Evolutionary conservation across 2,329 filamentous ascomycete species (phyloP).

Genomic region (Aspergillus flavus): DNA sequence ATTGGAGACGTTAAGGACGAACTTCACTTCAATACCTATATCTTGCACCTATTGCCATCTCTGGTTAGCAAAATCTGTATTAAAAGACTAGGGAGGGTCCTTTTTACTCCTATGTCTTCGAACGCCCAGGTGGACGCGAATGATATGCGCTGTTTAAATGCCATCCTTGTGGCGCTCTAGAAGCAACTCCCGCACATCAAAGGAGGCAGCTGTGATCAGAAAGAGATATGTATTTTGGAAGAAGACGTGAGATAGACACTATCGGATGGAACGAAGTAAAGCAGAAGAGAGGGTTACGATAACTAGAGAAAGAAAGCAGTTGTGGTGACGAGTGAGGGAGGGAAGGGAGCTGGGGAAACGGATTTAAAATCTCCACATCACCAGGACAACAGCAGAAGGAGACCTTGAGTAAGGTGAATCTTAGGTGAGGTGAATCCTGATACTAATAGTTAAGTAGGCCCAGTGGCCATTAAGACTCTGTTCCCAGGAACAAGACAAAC

Average conservation of each 20-base stretch:
- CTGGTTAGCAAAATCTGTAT: constrained; percentile 7
- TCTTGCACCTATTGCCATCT: constrained; percentile 25
- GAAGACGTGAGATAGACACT: not conserved
- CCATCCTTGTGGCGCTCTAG: constrained; percentile 14
- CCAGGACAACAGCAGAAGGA: not conserved
- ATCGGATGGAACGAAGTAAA: not conserved
- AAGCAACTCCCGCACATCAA: not conserved
- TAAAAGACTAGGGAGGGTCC: not conserved
- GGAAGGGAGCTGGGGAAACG: not conserved
- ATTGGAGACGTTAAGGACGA: not conserved
- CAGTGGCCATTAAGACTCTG: not conserved
- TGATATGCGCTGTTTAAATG: constrained; percentile 24
- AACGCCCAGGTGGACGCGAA: constrained; percentile 38
- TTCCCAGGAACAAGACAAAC: constrained; percentile 7
- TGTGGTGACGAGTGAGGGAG: not conserved
- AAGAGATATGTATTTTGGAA: not conserved
- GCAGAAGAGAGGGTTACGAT: not conserved
- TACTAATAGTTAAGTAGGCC: not conserved
- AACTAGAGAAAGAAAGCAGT: not conserved
- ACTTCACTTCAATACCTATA: constrained; percentile 27
- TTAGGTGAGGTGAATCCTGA: not conserved
- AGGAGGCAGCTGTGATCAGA: not conserved
- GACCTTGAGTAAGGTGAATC: too few relatives aligned
- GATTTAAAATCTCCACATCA: not conserved
- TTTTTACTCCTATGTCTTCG: constrained; percentile 34